Evolutionary conservation across 202 grass and related monocot species (phyloP), one percentile per base, ranked within the genome.

Genomic region (Digitaria exilis): DNA sequence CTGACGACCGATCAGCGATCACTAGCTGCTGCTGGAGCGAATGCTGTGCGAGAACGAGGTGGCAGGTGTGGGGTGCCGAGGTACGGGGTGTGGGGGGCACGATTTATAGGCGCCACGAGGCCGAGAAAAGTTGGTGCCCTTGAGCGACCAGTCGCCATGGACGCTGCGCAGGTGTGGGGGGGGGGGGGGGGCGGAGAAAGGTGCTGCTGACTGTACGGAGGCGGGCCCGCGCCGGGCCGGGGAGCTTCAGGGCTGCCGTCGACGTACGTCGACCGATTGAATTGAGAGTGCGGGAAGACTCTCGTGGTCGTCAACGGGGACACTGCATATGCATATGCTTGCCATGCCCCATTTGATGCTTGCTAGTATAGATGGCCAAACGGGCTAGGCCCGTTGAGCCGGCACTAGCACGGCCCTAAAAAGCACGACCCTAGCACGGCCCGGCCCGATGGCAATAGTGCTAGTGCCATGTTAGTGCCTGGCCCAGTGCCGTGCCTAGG

Each of bases 101-200:
- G 11, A 65, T 80, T 86, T 80, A 86, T 86, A 86, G 35, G 45
- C 55, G 25, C 31, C 51, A 8, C 41, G 42, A n/a, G 24, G 9
- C 4, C 0, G 49, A 6, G 5, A 2, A 18, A 10, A 51, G 21
- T 67, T 34, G 61, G 19, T 52, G 61, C 50, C 29, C 31, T 2
- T 21, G 37, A 39, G 37, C 0, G 22, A 14, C 9, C 3, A 34
- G 50, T 44, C 43, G 41, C 19, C 51, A n/a, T 75, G 17, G 68
- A 5, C 15, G 29, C 29, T 17, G 55, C 5, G 50, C 50, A 51
- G 49, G 48, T 19, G 5, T 5, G 48, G 43, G 12, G 44, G 13
- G 44, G 44, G 44, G 10, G 3, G 13, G 7, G 43, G 50, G 16
- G 19, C 11, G 55, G 56, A 18, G 57, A 44, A 61, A 82, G 67